A percentile compares a stretch with the other conserved stretches of the same genome.
These are phyloP conservation scores for Pythium periplocum DNA, from an alignment of 352 stramenopile species.

Conservation along the genomic window DNA sequence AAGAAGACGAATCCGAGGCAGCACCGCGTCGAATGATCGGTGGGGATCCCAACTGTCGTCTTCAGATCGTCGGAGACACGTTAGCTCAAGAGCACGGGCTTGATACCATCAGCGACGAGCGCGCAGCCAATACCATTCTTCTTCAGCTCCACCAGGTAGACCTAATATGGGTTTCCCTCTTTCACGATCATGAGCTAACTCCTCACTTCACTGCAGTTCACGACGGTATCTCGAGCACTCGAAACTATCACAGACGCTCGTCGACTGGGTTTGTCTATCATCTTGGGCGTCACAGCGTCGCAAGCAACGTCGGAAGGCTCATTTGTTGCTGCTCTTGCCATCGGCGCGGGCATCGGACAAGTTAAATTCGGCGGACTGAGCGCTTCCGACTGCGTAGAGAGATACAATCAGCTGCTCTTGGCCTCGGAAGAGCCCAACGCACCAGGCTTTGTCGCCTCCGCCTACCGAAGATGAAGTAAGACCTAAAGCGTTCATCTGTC, in stretches of 20 bases:
- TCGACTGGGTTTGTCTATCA: slow-evolving; percentile 43
- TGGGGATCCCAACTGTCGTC: slow-evolving; percentile 34
- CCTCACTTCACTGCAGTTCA: slow-evolving; percentile 21
- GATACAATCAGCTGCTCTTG: slow-evolving; percentile 58
- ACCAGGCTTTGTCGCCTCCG: slow-evolving; percentile 36
- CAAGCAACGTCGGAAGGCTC: slow-evolving; percentile 17
- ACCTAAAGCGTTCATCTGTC: not conserved
- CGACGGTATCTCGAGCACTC: slow-evolving; percentile 41
- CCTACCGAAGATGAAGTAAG: slow-evolving; percentile 21
- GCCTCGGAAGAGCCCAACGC: slow-evolving; percentile 31
- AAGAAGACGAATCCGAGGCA: slow-evolving; percentile 8
- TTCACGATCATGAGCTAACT: not conserved
- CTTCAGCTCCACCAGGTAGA: slow-evolving; percentile 34
- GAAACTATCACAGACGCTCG: slow-evolving; percentile 36
- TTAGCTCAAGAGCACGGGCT: slow-evolving; percentile 33
- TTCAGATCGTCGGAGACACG: slow-evolving; percentile 42
- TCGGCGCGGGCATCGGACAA: slow-evolving; percentile 50
- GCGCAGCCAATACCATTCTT: slow-evolving; percentile 56
- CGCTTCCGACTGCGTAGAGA: slow-evolving; percentile 30
- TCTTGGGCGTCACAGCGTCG: slow-evolving; percentile 34
- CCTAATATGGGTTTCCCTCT: slow-evolving; percentile 2
- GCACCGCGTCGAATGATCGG: slow-evolving; percentile 16
- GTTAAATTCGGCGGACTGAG: slow-evolving; percentile 68
- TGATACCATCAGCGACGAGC: slow-evolving; percentile 38
- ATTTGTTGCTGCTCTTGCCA: slow-evolving; percentile 41